Evolutionary conservation across 1,284 basidiomycete species (phyloP).

Genomic region (Ceratobasidium sp.): DNA sequence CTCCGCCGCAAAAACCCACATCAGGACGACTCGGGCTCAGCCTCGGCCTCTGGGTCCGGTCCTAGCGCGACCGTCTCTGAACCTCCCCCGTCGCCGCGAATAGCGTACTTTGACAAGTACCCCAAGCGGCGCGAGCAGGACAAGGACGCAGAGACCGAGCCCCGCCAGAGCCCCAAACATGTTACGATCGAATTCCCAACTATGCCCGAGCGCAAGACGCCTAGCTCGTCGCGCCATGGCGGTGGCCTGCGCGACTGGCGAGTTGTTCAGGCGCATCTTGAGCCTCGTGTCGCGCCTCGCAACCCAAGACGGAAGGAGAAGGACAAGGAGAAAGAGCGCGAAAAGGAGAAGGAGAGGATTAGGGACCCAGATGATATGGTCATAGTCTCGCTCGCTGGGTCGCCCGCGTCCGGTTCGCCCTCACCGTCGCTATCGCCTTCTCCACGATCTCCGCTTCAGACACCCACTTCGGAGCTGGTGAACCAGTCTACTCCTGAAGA

Average conservation of each 20-base stretch:
- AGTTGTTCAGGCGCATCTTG: slow-evolving; percentile 38
- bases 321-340: slow-evolving; percentile 23
- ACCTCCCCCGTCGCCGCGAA: slow-evolving; percentile 43
- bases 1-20: slow-evolving; percentile 3
- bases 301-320: background rate
- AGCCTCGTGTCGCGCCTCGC: slow-evolving; percentile 8
- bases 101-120: slow-evolving; percentile 47
- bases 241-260: slow-evolving; percentile 28
- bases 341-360: slow-evolving; percentile 26
- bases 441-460: no score
- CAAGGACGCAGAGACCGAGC: slow-evolving; percentile 9
- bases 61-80: slow-evolving; percentile 5
- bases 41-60: no score
- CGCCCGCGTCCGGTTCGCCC: background rate
- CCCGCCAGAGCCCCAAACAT: background rate
- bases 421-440: slow-evolving; percentile 7
- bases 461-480: background rate
- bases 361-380: slow-evolving; percentile 40
- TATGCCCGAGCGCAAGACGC: slow-evolving; percentile 18
- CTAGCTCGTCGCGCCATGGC: slow-evolving; percentile 21
- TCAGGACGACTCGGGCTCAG: background rate
- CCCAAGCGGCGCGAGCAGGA: slow-evolving; percentile 44
- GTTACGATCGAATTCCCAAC: slow-evolving; percentile 34
- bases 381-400: slow-evolving; percentile 31
- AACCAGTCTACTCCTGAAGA: background rate